Base-by-base conservation (phyloP, 1,284 basidiomycete genomes). In the Ganoderma lingzhi region DNA sequence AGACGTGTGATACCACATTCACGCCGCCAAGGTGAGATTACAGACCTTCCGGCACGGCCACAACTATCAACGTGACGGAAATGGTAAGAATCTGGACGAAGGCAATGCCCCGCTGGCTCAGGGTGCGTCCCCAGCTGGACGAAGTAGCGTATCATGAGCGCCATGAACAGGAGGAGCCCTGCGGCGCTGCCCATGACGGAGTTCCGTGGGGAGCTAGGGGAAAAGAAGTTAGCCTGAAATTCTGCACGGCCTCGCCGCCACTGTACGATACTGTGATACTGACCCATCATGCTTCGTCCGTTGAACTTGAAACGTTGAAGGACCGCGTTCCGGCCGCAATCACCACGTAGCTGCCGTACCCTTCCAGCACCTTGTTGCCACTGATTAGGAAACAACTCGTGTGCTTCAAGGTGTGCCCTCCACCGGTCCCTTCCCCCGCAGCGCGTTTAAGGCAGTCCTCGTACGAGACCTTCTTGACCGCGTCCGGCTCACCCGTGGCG, bases 71-170 rank as follows among this genome's bases (percentile, higher is more conserved):
- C 19, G 97, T 99, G 69, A 99, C 96, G 3, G 97, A 86, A 67
- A 98, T 98, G 77, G 98, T 97, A 62, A 99, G 87, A 70, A 98
- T 97, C 73, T 98, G 89, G 65, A 97, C 94, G 76, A 99, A 99
- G 1, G 90, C 88, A 74, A 98, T 92, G 53, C 95, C 97, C 77
- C 98, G 97, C 79, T 95, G 83, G 77, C 89, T 92, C 15, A 95
- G 80, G 0, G 60, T 80, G 78, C 0, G 82, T 87, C 15, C 89
- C 91, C 69, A 98, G 87, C 77, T 96, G 90, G 10, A 97, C 95
- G 75, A 98, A 96, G 84, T 96, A 99, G 60, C 95, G 88, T 77
- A 99, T 98, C 90, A 99, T 93, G 67, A 99, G 88, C 2, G 93
- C 89, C 17, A 78, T 70, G 82, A 99, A 99, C 53, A 99, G 87